A percentile compares a stretch with the other conserved stretches of the same genome.
Evolutionary conservation across 768 basidiomycete species (phyloP).

Genomic region (Psilocybe subaeruginosa): DNA sequence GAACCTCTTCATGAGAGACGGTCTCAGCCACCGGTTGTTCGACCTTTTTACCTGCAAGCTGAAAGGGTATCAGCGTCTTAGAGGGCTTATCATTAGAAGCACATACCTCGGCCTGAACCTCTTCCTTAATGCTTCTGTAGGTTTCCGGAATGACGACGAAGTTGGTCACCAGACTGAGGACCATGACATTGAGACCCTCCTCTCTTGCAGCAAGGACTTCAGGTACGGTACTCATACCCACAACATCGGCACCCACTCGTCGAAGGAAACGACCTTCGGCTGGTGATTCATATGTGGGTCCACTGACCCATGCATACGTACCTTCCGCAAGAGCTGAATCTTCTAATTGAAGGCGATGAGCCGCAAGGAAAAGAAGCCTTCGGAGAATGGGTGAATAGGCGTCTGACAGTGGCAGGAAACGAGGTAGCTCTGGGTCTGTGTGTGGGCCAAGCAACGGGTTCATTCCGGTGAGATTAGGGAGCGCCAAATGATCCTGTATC

Average conservation of each 20-base stretch:
- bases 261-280: constrained; percentile 84
- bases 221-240: constrained; percentile 93
- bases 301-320: constrained; percentile 87
- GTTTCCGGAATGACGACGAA: constrained; percentile 72
- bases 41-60: constrained; percentile 66
- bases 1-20: constrained; percentile 82
- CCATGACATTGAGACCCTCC: constrained; percentile 75
- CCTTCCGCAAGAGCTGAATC: constrained; percentile 73
- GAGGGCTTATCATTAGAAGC: not conserved
- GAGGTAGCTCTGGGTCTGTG: constrained; percentile 57
- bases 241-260: constrained; percentile 81
- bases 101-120: constrained; percentile 77
- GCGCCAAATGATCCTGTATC: constrained; percentile 81
- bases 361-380: constrained; percentile 72
- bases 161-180: constrained; percentile 86
- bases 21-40: constrained; percentile 42
- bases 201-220: constrained; percentile 84
- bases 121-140: constrained; percentile 71
- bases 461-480: constrained; percentile 75
- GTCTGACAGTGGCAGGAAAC: constrained; percentile 84
- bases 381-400: constrained; percentile 78
- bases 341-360: constrained; percentile 59
- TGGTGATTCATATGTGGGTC: constrained; percentile 89
- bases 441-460: constrained; percentile 82
- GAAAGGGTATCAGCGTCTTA: constrained; percentile 5